phyloP scores from a whole-genome alignment of 768 basidiomycete genomes.

The Rhodotorula taiwanensis region DNA sequence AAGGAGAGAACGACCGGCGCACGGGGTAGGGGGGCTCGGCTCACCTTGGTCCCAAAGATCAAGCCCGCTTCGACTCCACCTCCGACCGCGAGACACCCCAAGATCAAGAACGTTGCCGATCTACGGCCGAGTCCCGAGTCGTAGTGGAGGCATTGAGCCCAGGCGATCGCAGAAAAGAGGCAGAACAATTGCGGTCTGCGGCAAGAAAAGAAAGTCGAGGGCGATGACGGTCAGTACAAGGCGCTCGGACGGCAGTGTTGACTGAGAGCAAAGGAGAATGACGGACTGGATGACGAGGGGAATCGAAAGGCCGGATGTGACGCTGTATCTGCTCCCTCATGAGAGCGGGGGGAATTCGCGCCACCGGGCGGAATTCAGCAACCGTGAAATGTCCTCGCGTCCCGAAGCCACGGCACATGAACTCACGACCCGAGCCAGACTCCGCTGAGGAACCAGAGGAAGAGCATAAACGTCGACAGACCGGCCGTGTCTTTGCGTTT shows the following conservation, averaged over 20 bases:
- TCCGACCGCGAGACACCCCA: constrained; percentile 49
- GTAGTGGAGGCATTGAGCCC: constrained; percentile 68
- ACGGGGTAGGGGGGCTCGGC: constrained; percentile 29
- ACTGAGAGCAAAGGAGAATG: background rate
- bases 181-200: constrained; percentile 52
- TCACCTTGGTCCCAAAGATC: constrained; percentile 55
- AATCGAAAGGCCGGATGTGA: constrained; percentile 58
- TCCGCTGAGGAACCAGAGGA: constrained; percentile 42
- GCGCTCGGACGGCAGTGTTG: background rate
- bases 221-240: background rate
- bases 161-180: constrained; percentile 56
- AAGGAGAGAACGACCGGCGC: background rate
- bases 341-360: background rate
- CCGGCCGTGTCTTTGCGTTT: constrained; percentile 62
- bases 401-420: too few species aligned
- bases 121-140: constrained; percentile 50
- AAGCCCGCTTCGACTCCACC: constrained; percentile 59
- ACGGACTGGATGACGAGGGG: constrained; percentile 63
- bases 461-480: constrained; percentile 64
- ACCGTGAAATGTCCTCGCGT: too few species aligned
- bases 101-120: constrained; percentile 44
- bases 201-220: too few species aligned
- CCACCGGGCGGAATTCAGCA: too few species aligned
- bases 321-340: background rate
- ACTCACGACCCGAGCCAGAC: constrained; percentile 52